phyloP scores from a whole-genome alignment of 2,329 filamentous ascomycete genomes.

The Sarocladium strictum region DNA sequence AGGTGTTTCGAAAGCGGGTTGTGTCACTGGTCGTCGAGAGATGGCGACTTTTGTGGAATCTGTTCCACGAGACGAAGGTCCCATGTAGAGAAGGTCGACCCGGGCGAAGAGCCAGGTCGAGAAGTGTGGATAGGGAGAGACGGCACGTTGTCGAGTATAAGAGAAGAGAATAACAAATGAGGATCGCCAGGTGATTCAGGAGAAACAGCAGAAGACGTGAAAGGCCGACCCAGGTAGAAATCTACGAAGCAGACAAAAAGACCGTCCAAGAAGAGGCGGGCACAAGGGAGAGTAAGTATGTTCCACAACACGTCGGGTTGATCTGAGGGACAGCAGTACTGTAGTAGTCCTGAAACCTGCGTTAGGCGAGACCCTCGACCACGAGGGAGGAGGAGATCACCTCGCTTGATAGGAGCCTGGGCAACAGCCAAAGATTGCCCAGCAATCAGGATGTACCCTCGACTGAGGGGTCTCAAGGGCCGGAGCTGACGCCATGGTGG shows the following conservation, averaged over 20 bases:
- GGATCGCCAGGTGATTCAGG: constrained; percentile 2
- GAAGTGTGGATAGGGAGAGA: neutral
- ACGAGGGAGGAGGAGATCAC: constrained; percentile 7
- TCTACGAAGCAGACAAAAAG: constrained; percentile 6
- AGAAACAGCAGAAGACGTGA: neutral
- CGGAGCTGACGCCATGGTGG: constrained; percentile 1
- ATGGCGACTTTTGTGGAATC: constrained; percentile 2
- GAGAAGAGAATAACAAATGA: constrained; percentile 3
- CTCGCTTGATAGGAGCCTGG: neutral
- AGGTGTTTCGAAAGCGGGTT: constrained; percentile 4
- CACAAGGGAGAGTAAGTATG: constrained; percentile 9
- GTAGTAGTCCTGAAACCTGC: constrained; percentile 5
- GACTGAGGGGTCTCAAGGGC: neutral
- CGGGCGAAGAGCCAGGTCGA: constrained; percentile 3
- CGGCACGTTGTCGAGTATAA: neutral
- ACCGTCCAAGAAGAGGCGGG: neutral
- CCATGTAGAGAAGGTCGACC: constrained; percentile 1
- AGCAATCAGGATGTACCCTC: neutral
- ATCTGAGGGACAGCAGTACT: neutral
- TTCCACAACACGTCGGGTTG: constrained; percentile 9
- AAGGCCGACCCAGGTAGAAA: neutral
- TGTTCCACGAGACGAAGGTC: constrained; percentile 4
- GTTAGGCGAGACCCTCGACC: constrained; percentile 5
- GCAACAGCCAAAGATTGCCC: neutral
- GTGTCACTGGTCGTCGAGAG: constrained; percentile 5